Evolutionary conservation across 2,329 filamentous ascomycete species (phyloP).

Genomic region (Aspergillus brasiliensis): DNA sequence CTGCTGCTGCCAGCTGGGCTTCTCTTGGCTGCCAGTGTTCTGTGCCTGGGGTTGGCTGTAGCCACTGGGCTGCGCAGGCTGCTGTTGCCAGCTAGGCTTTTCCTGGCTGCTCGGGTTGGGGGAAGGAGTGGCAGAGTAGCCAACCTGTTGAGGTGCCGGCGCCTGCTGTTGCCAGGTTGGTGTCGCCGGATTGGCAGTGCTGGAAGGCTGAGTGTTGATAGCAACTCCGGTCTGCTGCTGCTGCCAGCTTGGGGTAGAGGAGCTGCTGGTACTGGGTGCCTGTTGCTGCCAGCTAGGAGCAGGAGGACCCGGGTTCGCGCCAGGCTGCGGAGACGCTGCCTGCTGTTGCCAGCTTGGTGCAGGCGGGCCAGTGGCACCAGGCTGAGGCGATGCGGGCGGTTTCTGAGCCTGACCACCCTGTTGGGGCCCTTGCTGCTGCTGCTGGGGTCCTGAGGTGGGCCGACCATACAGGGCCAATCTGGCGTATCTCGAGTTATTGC

Average conservation of each 20-base stretch:
- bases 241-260: constrained; percentile 6
- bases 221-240: constrained; percentile 6
- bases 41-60: neutral
- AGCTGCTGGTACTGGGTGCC: neutral
- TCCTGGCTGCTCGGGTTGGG: constrained; percentile 3
- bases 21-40: constrained; percentile 11
- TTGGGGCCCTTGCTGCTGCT: constrained; percentile 17
- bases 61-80: neutral
- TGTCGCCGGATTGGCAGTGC: constrained; percentile 1
- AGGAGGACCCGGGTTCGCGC: neutral
- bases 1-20: neutral
- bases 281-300: constrained; percentile 8
- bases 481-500: constrained; percentile 54
- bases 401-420: constrained; percentile 15
- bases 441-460: constrained; percentile 28
- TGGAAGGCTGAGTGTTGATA: constrained; percentile 3
- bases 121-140: neutral
- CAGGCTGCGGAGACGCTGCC: constrained; percentile 13
- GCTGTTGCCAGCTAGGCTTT: constrained; percentile 10
- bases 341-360: constrained; percentile 13
- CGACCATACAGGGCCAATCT: constrained; percentile 38
- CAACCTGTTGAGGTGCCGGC: constrained; percentile 6
- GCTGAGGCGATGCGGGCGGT: neutral
- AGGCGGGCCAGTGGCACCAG: constrained; percentile 4
- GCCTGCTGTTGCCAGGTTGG: constrained; percentile 11